Base-by-base conservation (phyloP, 306 rosid species). In the Amphicarpaea edgeworthii region DNA sequence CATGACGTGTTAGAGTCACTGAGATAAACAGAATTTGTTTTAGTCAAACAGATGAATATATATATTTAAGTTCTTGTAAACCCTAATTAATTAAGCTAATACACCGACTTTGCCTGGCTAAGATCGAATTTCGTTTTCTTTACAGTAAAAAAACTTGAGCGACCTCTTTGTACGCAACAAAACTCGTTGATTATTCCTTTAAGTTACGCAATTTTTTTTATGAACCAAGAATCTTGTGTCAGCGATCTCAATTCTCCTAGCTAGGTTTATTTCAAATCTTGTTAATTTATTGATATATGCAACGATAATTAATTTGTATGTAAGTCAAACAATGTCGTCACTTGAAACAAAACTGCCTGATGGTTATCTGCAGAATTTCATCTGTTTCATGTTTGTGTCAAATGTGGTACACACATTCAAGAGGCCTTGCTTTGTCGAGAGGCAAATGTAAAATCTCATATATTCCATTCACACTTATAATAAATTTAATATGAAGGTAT, bases 401-500 rank as follows among this genome's bases (percentile, higher is more conserved):
- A 49, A 30, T 49, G 12, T 49, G 69, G 69, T 63, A 30, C 74
- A 69, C 67, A 41, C 54, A 71, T 37, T 68, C 43, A 72, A 12
- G 8, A 12, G 77, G 68, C 42, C 10, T 57, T 72, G 19, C 68
- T 72, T 72, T 16, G 43, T 41, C 54, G n/a, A 57, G 12, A 57
- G 68, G 77, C 57, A 57, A 72, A 72, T 20, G 26, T 28, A 24
- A 21, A 72, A 20, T 72, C 12, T 28, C 19, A 24, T 57, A 55
- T 72, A 57, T 72, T 72, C 68, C 77, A 14, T 72, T 72, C 68
- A 72, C 77, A 72, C 68, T 54, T 14, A 23, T 20, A 19, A 54
- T 55, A 20, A 21, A 19, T 57, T 38, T 55, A 40, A 37, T 38
- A 14, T 53, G 43, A 34, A 20, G 8, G 12, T 17, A 68, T 68